These are phyloP conservation scores for Pleurotus citrinopileatus DNA, from an alignment of 768 basidiomycete species.

Conservation along the genomic window DNA sequence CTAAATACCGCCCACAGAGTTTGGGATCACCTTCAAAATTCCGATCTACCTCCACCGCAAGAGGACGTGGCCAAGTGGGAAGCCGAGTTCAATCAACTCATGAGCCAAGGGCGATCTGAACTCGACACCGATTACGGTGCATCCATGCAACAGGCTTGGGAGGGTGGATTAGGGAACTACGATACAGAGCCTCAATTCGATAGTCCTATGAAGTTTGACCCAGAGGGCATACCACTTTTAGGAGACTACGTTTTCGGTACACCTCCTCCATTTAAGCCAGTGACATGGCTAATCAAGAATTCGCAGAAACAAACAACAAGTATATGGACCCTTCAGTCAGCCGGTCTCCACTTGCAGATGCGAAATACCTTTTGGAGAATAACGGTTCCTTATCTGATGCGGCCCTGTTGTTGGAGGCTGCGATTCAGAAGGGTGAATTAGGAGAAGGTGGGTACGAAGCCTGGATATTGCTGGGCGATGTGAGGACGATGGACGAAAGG, in stretches of 20 bases:
- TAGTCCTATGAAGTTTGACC: conserved; percentile 48
- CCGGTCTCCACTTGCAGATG: conserved; percentile 59
- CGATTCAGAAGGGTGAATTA: conserved; percentile 77
- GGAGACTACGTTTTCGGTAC: conserved; percentile 76
- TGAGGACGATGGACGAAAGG: conserved; percentile 85
- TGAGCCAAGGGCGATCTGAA: conserved; percentile 66
- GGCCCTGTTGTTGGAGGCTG: conserved; percentile 84
- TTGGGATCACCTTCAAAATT: conserved; percentile 61
- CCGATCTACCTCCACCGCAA: conserved; percentile 50
- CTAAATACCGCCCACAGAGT: conserved; percentile 35
- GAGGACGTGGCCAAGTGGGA: conserved; percentile 82
- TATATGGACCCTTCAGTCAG: conserved; percentile 52
- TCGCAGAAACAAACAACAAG: conserved; percentile 68
- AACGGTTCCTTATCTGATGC: conserved; percentile 90
- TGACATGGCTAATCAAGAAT: conserved; percentile 4
- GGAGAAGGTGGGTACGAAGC: conserved; percentile 84
- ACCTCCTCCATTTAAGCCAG: conserved; percentile 16
- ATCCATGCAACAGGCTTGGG: conserved; percentile 65
- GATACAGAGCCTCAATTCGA: conserved; percentile 22
- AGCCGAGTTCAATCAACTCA: conserved; percentile 76
- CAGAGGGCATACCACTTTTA: conserved; percentile 74
- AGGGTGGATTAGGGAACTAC: conserved; percentile 46
- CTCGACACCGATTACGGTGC: conserved; percentile 60
- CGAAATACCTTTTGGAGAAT: conserved; percentile 70
- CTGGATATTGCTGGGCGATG: conserved; percentile 91